phyloP scores from a whole-genome alignment of 345 rosid genomes.

The Firmiana major region DNA sequence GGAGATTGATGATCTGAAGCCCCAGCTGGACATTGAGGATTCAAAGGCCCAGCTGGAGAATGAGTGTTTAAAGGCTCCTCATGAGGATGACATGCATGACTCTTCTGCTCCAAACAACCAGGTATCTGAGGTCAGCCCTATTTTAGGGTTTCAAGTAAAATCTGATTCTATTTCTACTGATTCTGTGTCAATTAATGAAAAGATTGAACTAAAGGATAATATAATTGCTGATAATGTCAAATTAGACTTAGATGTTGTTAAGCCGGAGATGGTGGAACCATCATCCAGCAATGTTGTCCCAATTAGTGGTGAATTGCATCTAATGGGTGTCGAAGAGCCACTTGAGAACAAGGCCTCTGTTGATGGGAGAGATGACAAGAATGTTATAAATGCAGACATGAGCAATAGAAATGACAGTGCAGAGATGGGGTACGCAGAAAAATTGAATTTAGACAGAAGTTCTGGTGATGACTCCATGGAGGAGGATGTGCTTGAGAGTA shows the following conservation, averaged over 20 bases:
- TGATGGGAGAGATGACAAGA: slow-evolving; percentile 58
- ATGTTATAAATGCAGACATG: slow-evolving; percentile 62
- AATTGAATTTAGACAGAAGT: slow-evolving; percentile 89
- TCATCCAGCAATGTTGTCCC: slow-evolving; percentile 55
- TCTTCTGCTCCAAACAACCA: slow-evolving; percentile 65
- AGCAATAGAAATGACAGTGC: slow-evolving; percentile 57
- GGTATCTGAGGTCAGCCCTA: slow-evolving; percentile 99
- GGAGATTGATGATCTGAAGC: slow-evolving; percentile 28
- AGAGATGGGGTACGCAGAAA: slow-evolving; percentile 79
- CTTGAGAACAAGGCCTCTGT: slow-evolving; percentile 58
- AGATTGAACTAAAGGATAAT: slow-evolving; percentile 92
- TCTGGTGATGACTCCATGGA: slow-evolving; percentile 98
- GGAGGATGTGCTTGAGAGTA: slow-evolving; percentile 80
- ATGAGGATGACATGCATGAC: slow-evolving; percentile 48
- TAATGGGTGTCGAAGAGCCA: slow-evolving; percentile 86
- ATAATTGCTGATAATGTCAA: slow-evolving; percentile 93
- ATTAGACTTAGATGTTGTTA: slow-evolving; percentile 89
- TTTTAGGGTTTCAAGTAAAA: slow-evolving; percentile 94
- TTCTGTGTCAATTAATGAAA: slow-evolving; percentile 96
- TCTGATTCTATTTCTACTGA: slow-evolving; percentile 98
- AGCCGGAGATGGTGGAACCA: slow-evolving; percentile 82
- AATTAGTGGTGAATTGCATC: slow-evolving; percentile 74
- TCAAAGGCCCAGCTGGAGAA: slow-evolving; percentile 34
- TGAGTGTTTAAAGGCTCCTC: slow-evolving; percentile 44
- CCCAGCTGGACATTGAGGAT: slow-evolving; percentile 32